These are phyloP conservation scores for Talaromyces sp. DNA, from an alignment of 2,329 filamentous ascomycete genomes.

Conservation along the genomic window DNA sequence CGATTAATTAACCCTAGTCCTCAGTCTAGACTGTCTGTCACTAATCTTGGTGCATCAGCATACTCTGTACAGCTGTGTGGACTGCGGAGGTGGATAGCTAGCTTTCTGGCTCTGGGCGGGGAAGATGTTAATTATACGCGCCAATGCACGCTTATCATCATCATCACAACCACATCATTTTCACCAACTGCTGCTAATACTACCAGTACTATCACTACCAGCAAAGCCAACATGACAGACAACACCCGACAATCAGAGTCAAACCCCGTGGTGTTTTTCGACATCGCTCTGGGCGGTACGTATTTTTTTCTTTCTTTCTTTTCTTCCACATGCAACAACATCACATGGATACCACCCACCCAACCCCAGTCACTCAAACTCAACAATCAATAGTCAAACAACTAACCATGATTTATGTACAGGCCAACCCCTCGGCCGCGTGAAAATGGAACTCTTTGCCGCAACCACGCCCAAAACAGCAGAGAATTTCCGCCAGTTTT, in stretches of 20 bases:
- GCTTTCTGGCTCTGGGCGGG: not conserved
- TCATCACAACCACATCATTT: not conserved
- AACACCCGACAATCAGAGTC: slow-evolving; percentile 9
- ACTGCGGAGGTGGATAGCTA: not conserved
- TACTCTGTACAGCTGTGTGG: too few relatives aligned
- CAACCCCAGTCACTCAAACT: too few relatives aligned
- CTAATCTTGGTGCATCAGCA: too few relatives aligned
- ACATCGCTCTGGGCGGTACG: slow-evolving; percentile 44
- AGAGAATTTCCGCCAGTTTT: slow-evolving; percentile 96
- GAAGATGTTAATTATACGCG: not conserved
- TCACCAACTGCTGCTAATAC: not conserved
- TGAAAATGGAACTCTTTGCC: slow-evolving; percentile 87
- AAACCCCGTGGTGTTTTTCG: slow-evolving; percentile 47
- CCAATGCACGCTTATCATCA: not conserved
- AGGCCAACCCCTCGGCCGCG: slow-evolving; percentile 81
- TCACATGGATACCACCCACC: not conserved
- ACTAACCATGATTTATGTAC: not conserved
- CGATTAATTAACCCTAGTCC: too few relatives aligned
- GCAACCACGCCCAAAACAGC: slow-evolving; percentile 80
- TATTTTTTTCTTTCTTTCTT: not conserved
- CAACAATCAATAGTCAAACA: not conserved
- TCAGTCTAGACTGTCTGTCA: too few relatives aligned
- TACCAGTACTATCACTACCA: not conserved
- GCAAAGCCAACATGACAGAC: slow-evolving; percentile 7
- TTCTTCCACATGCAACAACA: not conserved